Percentiles rank a stretch among this genome's conserved stretches.
These are phyloP conservation scores for Trypanosoma mega DNA, from an alignment of 208 protist genomes.

Conservation along the genomic window DNA sequence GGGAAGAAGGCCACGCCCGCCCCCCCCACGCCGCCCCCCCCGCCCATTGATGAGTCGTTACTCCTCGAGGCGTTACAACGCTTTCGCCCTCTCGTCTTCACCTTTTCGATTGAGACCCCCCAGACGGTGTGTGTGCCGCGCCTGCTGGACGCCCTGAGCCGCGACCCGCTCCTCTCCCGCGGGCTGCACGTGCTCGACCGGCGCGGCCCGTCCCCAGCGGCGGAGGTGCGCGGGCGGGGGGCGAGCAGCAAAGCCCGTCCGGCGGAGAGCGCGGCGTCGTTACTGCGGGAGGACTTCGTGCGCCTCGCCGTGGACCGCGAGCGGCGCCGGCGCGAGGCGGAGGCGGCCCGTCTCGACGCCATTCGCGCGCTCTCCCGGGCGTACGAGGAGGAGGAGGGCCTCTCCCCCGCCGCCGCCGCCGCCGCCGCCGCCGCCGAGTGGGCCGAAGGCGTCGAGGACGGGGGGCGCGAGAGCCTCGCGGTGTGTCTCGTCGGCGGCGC, in stretches of 20 bases:
- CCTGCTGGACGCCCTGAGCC: conserved; percentile 32
- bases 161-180: conserved; percentile 19
- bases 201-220: neutral
- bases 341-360: conserved; percentile 27
- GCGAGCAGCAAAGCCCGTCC: conserved; percentile 1
- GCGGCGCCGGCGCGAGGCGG: conserved; percentile 28
- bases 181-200: conserved; percentile 36
- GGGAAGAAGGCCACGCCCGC: no score
- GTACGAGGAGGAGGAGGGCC: conserved; percentile 82
- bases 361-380: conserved; percentile 36
- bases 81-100: conserved; percentile 49
- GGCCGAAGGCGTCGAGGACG: conserved; percentile 27
- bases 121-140: conserved; percentile 29
- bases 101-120: conserved; percentile 35
- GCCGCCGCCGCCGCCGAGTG: conserved; percentile 38
- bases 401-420: conserved; percentile 53
- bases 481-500: conserved; percentile 37
- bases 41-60: conserved; percentile 21
- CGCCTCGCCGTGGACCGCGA: conserved; percentile 52
- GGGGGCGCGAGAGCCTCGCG: conserved; percentile 20
- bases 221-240: conserved; percentile 7
- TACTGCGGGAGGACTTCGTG: conserved; percentile 39
- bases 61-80: conserved; percentile 23
- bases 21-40: neutral
- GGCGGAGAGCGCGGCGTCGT: conserved; percentile 12